Percentiles rank a stretch among this genome's conserved stretches.
Evolutionary conservation across 179 eudicot genomes (phyloP).

Genomic region (Beta corolliflora): DNA sequence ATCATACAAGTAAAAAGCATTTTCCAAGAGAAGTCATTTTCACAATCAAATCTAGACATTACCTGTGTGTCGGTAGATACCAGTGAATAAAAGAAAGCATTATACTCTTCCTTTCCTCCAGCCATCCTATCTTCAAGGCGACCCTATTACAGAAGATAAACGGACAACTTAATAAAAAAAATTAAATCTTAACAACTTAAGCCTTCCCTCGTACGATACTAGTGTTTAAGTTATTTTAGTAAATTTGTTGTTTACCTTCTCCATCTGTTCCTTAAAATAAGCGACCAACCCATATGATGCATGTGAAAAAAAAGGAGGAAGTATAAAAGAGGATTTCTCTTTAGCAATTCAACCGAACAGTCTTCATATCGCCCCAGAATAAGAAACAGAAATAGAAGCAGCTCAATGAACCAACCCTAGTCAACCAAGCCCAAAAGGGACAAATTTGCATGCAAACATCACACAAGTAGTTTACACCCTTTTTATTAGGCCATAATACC

Average conservation of each 20-base stretch:
- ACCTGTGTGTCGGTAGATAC: constrained; percentile 99
- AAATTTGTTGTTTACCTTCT: too few relatives aligned
- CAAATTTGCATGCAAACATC: not conserved
- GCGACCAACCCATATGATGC: too few relatives aligned
- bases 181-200: too few relatives aligned
- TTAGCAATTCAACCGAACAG: not conserved
- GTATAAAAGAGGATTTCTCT: not conserved
- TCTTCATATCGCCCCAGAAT: not conserved
- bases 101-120: constrained; percentile 97
- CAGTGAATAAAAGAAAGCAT: constrained; percentile 96
- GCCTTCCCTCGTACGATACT: too few relatives aligned
- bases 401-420: not conserved
- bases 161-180: too few relatives aligned
- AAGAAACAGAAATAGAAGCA: not conserved
- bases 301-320: too few relatives aligned
- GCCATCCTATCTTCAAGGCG: constrained; percentile 88
- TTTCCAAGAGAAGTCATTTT: not conserved
- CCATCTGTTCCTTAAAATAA: too few relatives aligned
- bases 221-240: too few relatives aligned
- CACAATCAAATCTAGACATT: constrained; percentile 1
- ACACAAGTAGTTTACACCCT: not conserved
- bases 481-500: not conserved
- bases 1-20: not conserved
- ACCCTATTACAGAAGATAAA: constrained; percentile 47
- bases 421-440: not conserved